A percentile compares a stretch with the other conserved stretches of the same genome.
Conservation (phyloP, 164 flowering plant genomes). For the Amborella trichopoda region DNA sequence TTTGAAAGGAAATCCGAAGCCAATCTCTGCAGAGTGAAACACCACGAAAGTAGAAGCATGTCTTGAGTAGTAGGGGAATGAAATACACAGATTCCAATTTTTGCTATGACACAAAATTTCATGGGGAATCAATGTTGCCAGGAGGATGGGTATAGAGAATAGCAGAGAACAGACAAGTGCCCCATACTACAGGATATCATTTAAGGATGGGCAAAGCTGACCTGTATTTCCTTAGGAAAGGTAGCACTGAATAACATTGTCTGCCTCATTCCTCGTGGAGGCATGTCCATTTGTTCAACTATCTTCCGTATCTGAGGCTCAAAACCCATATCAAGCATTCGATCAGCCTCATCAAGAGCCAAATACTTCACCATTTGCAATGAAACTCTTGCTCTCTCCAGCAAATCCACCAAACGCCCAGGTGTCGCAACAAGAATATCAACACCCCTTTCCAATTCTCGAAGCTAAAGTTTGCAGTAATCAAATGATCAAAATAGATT, state of each 20-base stretch:
- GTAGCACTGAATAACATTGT: conserved; percentile 75
- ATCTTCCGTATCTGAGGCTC: conserved; percentile 76
- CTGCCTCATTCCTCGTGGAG: conserved; percentile 56
- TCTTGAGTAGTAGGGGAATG: no score
- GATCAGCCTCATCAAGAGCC: conserved; percentile 75
- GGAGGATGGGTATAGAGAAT: no score
- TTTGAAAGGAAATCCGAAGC: conserved; percentile 64
- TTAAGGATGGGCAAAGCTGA: conserved; percentile 14
- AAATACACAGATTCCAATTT: no score
- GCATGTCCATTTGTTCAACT: conserved; percentile 81
- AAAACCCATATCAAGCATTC: conserved; percentile 87
- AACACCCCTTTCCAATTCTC: conserved; percentile 68
- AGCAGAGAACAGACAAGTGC: no score
- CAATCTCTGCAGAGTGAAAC: conserved; percentile 53
- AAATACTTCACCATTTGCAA: conserved; percentile 49
- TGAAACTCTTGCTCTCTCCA: conserved; percentile 69
- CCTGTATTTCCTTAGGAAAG: conserved; percentile 83
- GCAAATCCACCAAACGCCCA: conserved; percentile 61
- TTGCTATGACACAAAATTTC: no score
- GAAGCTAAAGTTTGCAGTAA: no score
- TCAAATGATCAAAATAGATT: no score
- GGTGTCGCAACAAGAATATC: conserved; percentile 82
- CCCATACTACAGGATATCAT: no score
- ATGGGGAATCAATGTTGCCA: no score
- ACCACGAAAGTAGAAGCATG: no score